Evolutionary conservation across 1,284 basidiomycete genomes (phyloP), one percentile per base, ranked within the genome.

Genomic region (Mycena citricolor): DNA sequence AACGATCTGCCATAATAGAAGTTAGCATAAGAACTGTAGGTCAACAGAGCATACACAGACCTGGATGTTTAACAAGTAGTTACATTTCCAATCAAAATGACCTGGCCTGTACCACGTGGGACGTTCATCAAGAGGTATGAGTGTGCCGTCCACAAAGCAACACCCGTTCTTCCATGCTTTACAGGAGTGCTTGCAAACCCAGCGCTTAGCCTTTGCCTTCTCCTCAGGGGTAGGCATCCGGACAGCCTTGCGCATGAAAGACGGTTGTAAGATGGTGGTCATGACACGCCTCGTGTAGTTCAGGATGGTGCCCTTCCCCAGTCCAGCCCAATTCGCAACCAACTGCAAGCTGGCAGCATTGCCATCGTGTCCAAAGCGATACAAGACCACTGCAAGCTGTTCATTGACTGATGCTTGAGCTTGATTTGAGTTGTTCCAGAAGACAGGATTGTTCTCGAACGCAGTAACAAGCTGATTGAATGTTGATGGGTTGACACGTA

Each of bases 61-160:
- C 54, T 63, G 65, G 16, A 63, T 25, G 54, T 69, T 67, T 8
- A 70, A 21, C 2, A 63, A 67, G 41, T 69, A 68, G 25, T 67
- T 63, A n/a, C 50, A 58, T 43, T 71, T 70, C 7, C 58, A 42
- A 44, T 69, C 62, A 52, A 65, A 70, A 42, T 62, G 71, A 6
- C 44, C 55, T 21, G 70, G 59, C 3, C 67, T 63, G 54, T 59
- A 58, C 32, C 52, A 55, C 0, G 44, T 52, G 6, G 66, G 69
- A 17, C 49, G 49, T 7, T 59, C 50, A 32, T 51, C 57, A 0
- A 71, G 55, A 1, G 63, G 62, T 12, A 71, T 47, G 2, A 67
- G 52, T 1, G 66, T 66, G 2, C 66, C 62, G 52, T 67, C 63
- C 11, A 64, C 63, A 49, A 66, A 57, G 31, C 51, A 51, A 54